phyloP scores from a whole-genome alignment of 345 rosid species.

The Tarenaya hassleriana region DNA sequence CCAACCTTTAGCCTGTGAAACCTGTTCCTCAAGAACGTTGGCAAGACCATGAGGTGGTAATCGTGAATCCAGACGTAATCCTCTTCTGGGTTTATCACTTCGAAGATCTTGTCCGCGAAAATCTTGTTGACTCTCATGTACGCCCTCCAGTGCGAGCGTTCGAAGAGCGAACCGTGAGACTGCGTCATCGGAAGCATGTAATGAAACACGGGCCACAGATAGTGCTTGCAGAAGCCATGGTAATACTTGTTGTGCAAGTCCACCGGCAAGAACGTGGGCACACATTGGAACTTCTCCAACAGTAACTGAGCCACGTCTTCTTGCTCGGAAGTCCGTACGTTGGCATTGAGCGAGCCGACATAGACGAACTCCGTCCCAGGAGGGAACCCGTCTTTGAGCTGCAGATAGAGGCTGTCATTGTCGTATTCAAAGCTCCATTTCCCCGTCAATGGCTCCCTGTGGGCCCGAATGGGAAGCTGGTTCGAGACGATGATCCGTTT shows the following conservation, averaged over 20 bases:
- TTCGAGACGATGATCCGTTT: conserved; percentile 59
- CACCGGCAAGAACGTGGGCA: conserved; percentile 53
- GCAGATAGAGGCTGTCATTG: conserved; percentile 43
- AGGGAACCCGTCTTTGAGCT: conserved; percentile 59
- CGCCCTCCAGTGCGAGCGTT: conserved; percentile 51
- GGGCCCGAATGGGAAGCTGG: conserved; percentile 51
- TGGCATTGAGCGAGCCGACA: conserved; percentile 58
- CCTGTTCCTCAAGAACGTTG: conserved; percentile 56
- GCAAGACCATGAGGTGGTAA: conserved; percentile 77
- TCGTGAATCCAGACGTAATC: conserved; percentile 84
- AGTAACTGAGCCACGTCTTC: conserved; percentile 47
- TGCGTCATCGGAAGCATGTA: conserved; percentile 55
- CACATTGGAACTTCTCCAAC: conserved; percentile 47
- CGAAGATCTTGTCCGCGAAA: conserved; percentile 61
- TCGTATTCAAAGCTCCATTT: conserved; percentile 59
- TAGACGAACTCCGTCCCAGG: conserved; percentile 45
- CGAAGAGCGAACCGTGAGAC: conserved; percentile 48
- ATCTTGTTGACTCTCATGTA: conserved; percentile 53
- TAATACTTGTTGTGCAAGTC: conserved; percentile 52
- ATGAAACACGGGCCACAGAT: conserved; percentile 83
- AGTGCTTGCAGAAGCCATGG: conserved; percentile 85
- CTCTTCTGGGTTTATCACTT: conserved; percentile 54
- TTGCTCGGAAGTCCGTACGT: conserved; percentile 46
- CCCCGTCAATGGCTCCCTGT: conserved; percentile 26
- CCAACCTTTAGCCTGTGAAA: conserved; percentile 55